phyloP scores from a whole-genome alignment of 2,329 filamentous ascomycete genomes.

The Harringtonia aguacate region DNA sequence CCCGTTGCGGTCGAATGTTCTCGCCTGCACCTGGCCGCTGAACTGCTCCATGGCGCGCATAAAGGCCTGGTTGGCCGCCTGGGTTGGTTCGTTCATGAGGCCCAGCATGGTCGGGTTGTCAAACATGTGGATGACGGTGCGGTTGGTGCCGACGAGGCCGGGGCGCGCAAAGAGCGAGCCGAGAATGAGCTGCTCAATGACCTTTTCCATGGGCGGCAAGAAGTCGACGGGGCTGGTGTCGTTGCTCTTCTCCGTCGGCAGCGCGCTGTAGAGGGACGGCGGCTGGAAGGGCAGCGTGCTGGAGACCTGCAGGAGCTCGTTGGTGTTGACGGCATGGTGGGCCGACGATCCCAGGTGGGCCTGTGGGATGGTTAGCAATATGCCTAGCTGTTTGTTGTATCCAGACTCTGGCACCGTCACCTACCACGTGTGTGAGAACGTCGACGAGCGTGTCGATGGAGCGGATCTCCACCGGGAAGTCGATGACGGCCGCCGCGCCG shows the following conservation, averaged over 20 bases:
- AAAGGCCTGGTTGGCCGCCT: conserved; percentile 23
- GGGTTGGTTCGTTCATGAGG: conserved; percentile 20
- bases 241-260: conserved; percentile 28
- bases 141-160: conserved; percentile 21
- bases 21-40: conserved; percentile 23
- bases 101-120: conserved; percentile 21
- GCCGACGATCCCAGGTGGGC: conserved; percentile 24
- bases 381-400: not conserved
- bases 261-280: conserved; percentile 25
- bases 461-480: conserved; percentile 25
- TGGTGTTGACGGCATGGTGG: conserved; percentile 32
- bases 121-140: conserved; percentile 30
- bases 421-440: conserved; percentile 26
- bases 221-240: conserved; percentile 20
- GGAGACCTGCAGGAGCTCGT: conserved; percentile 23
- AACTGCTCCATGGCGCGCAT: conserved; percentile 24
- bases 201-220: conserved; percentile 21
- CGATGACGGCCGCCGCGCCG: conserved; percentile 22
- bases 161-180: conserved; percentile 30
- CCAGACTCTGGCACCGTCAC: not conserved
- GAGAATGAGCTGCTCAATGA: conserved; percentile 25
- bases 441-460: conserved; percentile 23
- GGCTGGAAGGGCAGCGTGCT: conserved; percentile 30
- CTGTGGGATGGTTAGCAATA: conserved; percentile 6
- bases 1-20: conserved; percentile 29